Evolutionary conservation across 768 basidiomycete species (phyloP).

Genomic region (Lentinula sp.): DNA sequence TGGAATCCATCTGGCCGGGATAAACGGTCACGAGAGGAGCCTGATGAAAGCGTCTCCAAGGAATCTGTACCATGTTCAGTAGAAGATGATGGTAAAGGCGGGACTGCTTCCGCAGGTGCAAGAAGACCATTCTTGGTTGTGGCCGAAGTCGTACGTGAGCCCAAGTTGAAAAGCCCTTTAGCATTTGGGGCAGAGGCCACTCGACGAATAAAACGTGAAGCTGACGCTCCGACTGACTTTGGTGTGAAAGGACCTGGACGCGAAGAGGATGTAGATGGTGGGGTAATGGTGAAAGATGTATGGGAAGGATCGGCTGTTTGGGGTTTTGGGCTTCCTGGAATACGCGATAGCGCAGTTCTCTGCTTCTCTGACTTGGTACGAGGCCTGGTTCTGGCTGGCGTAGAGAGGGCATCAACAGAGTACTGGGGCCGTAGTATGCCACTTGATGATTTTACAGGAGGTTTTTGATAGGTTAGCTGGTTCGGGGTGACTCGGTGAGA

Average conservation of each 20-base stretch:
- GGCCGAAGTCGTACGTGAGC: slow-evolving; percentile 45
- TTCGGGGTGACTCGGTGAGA: slow-evolving; percentile 35
- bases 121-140: slow-evolving; percentile 75
- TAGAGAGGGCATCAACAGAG: slow-evolving; percentile 31
- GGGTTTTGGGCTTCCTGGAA: slow-evolving; percentile 18
- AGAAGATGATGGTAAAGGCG: slow-evolving; percentile 46
- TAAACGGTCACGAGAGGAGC: slow-evolving; percentile 57
- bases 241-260: slow-evolving; percentile 56
- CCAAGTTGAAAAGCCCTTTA: slow-evolving; percentile 76
- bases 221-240: slow-evolving; percentile 63
- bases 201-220: slow-evolving; percentile 86
- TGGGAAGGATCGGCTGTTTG: slow-evolving; percentile 43
- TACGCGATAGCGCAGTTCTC: slow-evolving; percentile 17
- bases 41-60: slow-evolving; percentile 73
- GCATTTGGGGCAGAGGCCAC: slow-evolving; percentile 97
- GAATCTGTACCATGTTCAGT: slow-evolving; percentile 64
- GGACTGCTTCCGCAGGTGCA: slow-evolving; percentile 59
- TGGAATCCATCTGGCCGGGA: slow-evolving; percentile 35
- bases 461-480: slow-evolving; percentile 7
- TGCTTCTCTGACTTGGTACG: slow-evolving; percentile 47
- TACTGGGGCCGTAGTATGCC: slow-evolving; percentile 10
- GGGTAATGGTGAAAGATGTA: slow-evolving; percentile 34
- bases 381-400: slow-evolving; percentile 20
- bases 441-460: slow-evolving; percentile 17
- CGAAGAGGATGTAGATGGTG: slow-evolving; percentile 27